Base-by-base conservation (phyloP, 164 flowering plant genomes). In the Vitis labrusca region DNA sequence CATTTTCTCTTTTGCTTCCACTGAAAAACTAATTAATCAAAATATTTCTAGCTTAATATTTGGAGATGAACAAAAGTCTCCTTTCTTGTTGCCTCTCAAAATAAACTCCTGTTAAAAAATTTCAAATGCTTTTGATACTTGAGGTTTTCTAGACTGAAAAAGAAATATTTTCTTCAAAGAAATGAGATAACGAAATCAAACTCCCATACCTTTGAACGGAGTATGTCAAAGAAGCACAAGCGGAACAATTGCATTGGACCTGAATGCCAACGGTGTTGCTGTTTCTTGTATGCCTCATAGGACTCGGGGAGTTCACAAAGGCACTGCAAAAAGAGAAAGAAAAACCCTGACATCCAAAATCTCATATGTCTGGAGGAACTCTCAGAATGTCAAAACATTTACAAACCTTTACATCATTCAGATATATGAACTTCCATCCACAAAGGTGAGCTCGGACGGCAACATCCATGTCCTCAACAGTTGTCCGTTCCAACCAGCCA, bases 221-320 rank as follows among this genome's bases (percentile, higher is more conserved):
- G 78, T 48, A 94, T 73, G 68, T 88, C 93, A 69, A 83, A 17
- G 71, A 92, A 89, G 78, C 98, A 92, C 80, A 94, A 64, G 30
- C 98, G 90, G 73, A 94, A 92, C 69, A 94, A 64, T 75, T 94
- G 98, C 99, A 94, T 94, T 37, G 98, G 99, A 69, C 99, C 99
- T 3, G 98, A 94, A 82, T 94, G 99, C 99, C 99, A 92, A 53
- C 98, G 93, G 58, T 94, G 85, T 73, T 94, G 99, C 85, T 94
- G 99, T 76, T 94, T 94, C 76, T 86, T 92, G 88, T 92, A 92
- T 50, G 99, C 97, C 75, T 88, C 98, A 72, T 92, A 94, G 59
- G 99, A 92, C 73, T 94, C 99, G 8, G 97, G 99, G 32, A 94
- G 92, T 76, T 94, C 99, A 80, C 98, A 94, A 57, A 89, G 93